Conservation (phyloP, 164 flowering plant species). For the Chloranthus sessilifolius region DNA sequence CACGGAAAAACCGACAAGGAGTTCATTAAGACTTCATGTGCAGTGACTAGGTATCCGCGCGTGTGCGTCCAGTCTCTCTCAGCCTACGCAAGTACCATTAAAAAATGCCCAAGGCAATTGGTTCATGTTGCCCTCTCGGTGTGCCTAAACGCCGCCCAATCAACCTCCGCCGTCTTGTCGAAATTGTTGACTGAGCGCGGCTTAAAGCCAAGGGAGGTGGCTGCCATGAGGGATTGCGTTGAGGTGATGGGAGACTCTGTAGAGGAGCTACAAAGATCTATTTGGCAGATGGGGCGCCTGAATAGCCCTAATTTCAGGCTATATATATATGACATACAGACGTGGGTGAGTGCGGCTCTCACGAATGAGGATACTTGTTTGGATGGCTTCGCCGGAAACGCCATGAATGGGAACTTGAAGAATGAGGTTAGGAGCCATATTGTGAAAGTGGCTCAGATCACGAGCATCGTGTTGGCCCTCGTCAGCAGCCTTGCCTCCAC, state of each 20-base stretch:
- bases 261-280: conserved; percentile 38
- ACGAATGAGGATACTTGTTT: conserved; percentile 54
- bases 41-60: conserved; percentile 43
- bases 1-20: conserved; percentile 20
- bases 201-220: conserved; percentile 28
- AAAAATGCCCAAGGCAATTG: conserved; percentile 42
- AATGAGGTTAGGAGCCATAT: conserved; percentile 23
- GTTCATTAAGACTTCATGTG: conserved; percentile 51
- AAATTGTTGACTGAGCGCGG: conserved; percentile 20
- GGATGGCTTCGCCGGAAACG: conserved; percentile 38
- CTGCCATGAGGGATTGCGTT: conserved; percentile 42
- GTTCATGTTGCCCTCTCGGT: conserved; percentile 51
- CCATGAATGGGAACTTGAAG: conserved; percentile 21
- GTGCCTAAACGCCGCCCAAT: conserved; percentile 28
- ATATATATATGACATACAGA: conserved; percentile 40
- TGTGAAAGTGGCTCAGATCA: too few relatives aligned
- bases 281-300: conserved; percentile 37
- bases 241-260: conserved; percentile 38
- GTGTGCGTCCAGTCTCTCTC: conserved; percentile 55
- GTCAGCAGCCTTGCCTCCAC: conserved; percentile 22
- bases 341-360: conserved; percentile 66
- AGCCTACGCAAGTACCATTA: conserved; percentile 36
- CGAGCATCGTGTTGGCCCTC: conserved; percentile 57
- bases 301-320: conserved; percentile 24
- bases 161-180: conserved; percentile 29